Base-by-base conservation (phyloP, 2,329 filamentous ascomycete species). In the Arthrobotrys sinensis region DNA sequence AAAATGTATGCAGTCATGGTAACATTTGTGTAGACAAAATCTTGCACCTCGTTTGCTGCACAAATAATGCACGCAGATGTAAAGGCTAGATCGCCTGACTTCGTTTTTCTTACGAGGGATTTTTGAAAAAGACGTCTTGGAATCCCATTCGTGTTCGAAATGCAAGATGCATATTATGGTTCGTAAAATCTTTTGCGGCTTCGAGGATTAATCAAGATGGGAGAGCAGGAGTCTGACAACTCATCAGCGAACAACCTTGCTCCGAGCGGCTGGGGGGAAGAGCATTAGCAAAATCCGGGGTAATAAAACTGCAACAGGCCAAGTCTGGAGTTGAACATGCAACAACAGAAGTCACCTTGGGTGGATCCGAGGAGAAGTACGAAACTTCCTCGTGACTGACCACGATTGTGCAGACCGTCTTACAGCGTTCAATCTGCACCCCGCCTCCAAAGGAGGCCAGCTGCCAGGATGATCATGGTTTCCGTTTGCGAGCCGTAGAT, bases 61-160 rank as follows among this genome's bases (percentile, higher is more conserved):
- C 73, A 70, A 76, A 71, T 66, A 77, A 77, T 77, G 73, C 73
- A 71, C 73, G 73, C 73, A 77, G 52, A 76, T 76, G 72, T 76
- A 76, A 45, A 76, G 68, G 65, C 72, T 69, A 65, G 73, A 77
- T 71, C 73, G 73, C 66, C 73, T 77, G 73, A 77, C 73, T 77
- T 71, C 57, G 73, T 70, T 77, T 77, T 70, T 71, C 73, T 71
- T 70, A 67, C 66, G 69, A 68, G 73, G 38, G 69, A 70, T 77
- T 77, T 77, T 64, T 45, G 57, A 32, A 38, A 65, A 60, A 63
- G 53, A 76, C 45, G 53, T 76, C 71, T 76, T 62, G 57, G 66
- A 71, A 55, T 70, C 73, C 62, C 65, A 77, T 77, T 77, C 73
- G 73, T 77, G 73, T 77, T 77, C 38, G 52, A 70, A 64, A 77